These are phyloP conservation scores for Monosporascus sp. DNA, from an alignment of 2,329 filamentous ascomycete genomes.

Conservation along the genomic window DNA sequence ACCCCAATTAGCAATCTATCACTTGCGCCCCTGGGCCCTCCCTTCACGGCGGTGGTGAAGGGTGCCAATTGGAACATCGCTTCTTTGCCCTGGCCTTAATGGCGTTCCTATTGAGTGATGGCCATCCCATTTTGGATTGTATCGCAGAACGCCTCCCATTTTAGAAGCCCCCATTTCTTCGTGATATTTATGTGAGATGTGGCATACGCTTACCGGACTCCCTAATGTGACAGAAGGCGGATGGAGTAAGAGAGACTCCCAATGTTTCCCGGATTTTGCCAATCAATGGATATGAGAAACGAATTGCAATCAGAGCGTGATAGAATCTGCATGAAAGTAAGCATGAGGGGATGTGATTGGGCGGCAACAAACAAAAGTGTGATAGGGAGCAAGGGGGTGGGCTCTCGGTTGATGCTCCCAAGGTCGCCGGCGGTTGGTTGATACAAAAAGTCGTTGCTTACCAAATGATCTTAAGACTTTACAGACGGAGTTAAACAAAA, in stretches of 20 bases:
- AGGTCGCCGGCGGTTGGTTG: too few species aligned
- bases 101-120: background rate
- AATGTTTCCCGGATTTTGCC: background rate
- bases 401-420: background rate
- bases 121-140: background rate
- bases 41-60: background rate
- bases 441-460: too few species aligned
- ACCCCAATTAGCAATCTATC: slow-evolving; percentile 10
- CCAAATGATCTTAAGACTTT: too few species aligned
- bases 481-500: too few species aligned
- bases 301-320: background rate
- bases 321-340: background rate
- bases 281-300: background rate
- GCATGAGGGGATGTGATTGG: background rate
- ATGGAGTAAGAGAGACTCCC: background rate
- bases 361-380: background rate
- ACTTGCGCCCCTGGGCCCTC: background rate
- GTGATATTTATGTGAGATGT: background rate
- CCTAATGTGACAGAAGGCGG: background rate
- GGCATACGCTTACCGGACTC: background rate
- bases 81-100: background rate
- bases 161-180: background rate
- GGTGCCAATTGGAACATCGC: too few species aligned
- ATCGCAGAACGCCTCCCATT: background rate
- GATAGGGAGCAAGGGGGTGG: background rate